These are phyloP conservation scores for Bertia moriformis DNA, from an alignment of 2,329 filamentous ascomycete genomes.

Conservation along the genomic window DNA sequence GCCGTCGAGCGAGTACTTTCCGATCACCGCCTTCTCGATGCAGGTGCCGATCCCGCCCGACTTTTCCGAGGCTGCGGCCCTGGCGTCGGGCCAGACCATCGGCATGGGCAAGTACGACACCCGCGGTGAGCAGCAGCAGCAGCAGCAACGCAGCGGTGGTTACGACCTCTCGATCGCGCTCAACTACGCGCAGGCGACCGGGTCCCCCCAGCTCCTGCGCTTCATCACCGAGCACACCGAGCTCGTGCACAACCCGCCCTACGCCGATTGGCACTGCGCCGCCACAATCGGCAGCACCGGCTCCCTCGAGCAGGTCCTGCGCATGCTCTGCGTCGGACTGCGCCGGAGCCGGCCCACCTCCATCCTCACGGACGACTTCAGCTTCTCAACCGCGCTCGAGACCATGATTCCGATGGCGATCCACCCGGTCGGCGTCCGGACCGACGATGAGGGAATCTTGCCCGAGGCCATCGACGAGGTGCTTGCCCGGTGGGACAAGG, in stretches of 20 bases:
- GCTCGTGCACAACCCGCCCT: constrained; percentile 72
- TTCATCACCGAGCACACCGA: constrained; percentile 94
- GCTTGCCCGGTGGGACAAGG: constrained; percentile 31
- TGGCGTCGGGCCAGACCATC: constrained; percentile 41
- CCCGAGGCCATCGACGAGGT: constrained; percentile 35
- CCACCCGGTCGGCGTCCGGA: constrained; percentile 29
- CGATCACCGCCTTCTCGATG: constrained; percentile 65
- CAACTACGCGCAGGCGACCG: constrained; percentile 83
- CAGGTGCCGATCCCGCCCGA: constrained; percentile 55
- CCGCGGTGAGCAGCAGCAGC: constrained; percentile 29
- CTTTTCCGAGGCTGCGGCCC: constrained; percentile 57
- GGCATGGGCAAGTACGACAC: constrained; percentile 75
- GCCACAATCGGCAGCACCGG: constrained; percentile 78
- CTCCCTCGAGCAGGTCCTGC: constrained; percentile 67
- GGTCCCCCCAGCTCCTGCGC: constrained; percentile 73
- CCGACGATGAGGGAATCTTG: constrained; percentile 38
- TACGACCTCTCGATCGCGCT: constrained; percentile 75
- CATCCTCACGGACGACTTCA: constrained; percentile 79
- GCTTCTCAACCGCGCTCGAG: constrained; percentile 62
- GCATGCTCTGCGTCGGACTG: constrained; percentile 76
- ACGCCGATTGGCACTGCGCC: constrained; percentile 76
- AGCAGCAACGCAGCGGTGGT: constrained; percentile 7
- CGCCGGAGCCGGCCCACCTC: constrained; percentile 55
- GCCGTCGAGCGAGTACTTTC: constrained; percentile 80
- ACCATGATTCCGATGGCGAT: constrained; percentile 38